Conservation (phyloP, 2,329 filamentous ascomycete genomes). For the Basipetospora chlamydospora region DNA sequence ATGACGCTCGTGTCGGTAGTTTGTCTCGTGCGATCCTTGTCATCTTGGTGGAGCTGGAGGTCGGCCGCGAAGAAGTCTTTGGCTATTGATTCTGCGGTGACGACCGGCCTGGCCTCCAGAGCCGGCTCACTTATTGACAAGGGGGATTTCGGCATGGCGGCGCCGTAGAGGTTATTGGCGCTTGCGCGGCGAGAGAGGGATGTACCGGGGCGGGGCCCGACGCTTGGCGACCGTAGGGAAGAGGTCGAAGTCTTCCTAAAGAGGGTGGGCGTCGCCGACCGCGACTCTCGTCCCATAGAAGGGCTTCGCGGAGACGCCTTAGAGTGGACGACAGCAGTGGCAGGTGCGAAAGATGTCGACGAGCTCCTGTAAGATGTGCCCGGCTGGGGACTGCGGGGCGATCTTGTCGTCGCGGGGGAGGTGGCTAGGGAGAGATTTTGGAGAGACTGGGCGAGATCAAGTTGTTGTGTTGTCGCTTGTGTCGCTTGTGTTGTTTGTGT, state of each 20-base stretch:
- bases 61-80: constrained; percentile 56
- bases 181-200: constrained; percentile 33
- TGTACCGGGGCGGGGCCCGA: constrained; percentile 18
- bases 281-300: constrained; percentile 24
- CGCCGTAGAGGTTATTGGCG: constrained; percentile 27
- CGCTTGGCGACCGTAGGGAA: constrained; percentile 36
- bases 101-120: constrained; percentile 21
- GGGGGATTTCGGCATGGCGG: constrained; percentile 26
- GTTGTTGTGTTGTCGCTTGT: neutral
- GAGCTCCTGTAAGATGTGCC: neutral
- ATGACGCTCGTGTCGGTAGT: constrained; percentile 60
- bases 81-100: constrained; percentile 44
- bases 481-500: neutral
- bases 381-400: neutral
- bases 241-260: constrained; percentile 42
- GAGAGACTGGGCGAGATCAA: constrained; percentile 4
- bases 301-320: constrained; percentile 27
- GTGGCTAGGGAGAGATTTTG: constrained; percentile 4
- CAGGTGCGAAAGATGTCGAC: constrained; percentile 17
- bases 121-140: constrained; percentile 12
- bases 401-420: neutral
- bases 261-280: constrained; percentile 34
- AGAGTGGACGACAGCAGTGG: constrained; percentile 24
- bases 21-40: constrained; percentile 21
- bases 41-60: constrained; percentile 44